Conservation (phyloP, 1,284 basidiomycete species). For the Tilletia indica region DNA sequence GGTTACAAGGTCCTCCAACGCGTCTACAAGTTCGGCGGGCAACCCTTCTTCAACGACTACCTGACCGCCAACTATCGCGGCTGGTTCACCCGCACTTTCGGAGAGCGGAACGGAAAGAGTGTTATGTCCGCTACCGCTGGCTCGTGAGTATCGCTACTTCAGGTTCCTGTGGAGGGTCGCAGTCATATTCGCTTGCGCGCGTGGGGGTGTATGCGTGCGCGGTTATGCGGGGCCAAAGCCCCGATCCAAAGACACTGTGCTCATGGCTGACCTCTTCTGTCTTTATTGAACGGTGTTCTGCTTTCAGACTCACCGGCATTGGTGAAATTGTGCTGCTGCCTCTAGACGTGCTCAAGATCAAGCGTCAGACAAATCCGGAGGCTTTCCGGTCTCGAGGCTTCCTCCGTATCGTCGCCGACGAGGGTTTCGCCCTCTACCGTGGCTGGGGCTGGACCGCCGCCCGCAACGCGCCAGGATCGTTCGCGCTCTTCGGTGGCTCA, state of each 20-base stretch:
- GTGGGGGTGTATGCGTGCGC: neutral
- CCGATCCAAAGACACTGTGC: too few species aligned
- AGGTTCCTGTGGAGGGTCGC: too few species aligned
- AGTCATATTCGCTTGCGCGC: too few species aligned
- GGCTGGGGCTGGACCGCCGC: slow-evolving; percentile 99
- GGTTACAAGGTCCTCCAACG: slow-evolving; percentile 70
- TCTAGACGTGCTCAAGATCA: slow-evolving; percentile 95
- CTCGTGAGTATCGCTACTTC: slow-evolving; percentile 21
- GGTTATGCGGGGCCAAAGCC: too few species aligned
- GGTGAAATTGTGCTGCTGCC: slow-evolving; percentile 95
- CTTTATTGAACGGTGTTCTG: neutral
- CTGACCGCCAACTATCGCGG: slow-evolving; percentile 75
- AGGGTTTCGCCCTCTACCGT: slow-evolving; percentile 83
- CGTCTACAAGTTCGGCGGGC: slow-evolving; percentile 83
- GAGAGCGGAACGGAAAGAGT: slow-evolving; percentile 92
- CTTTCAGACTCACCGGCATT: slow-evolving; percentile 60
- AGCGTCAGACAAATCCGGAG: slow-evolving; percentile 63
- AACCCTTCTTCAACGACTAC: slow-evolving; percentile 94
- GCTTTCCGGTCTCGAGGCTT: slow-evolving; percentile 66
- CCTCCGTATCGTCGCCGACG: slow-evolving; percentile 83
- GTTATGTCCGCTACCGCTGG: slow-evolving; percentile 94
- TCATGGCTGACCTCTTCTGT: neutral
- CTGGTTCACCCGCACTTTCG: slow-evolving; percentile 77
- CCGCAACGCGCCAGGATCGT: slow-evolving; percentile 91
- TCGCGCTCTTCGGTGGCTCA: slow-evolving; percentile 88